Evolutionary conservation across 208 protist genomes (phyloP), one percentile per base, ranked within the genome.

Genomic region (Jaenimonas drosophilae): DNA sequence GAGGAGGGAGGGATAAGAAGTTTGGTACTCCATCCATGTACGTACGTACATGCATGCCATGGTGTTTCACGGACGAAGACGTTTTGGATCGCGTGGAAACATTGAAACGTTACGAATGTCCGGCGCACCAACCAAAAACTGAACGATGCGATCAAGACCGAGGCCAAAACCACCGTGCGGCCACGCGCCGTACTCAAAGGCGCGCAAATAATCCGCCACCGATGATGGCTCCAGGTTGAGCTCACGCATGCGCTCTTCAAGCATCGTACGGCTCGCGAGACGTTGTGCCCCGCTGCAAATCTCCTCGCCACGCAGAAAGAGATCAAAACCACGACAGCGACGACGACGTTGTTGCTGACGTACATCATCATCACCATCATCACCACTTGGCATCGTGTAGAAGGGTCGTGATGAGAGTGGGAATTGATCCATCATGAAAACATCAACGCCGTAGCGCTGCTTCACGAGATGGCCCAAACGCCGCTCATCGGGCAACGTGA

Each of bases 261-360:
- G 81, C 23, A 97, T 27, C 2, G 30, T 71, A 1, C 79, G 36
- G 49, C 98, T 80, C 65, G 99, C 96, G n/a, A 99, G 68, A 54
- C 98, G 90, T 79, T 99, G 98, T 7, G 98, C 97, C 2, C 98
- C 98, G 4, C 97, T 99, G 41, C 85, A 89, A 47, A 99, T 99
- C 76, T 99, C 98, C 69, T 99, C 95, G 25, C 97, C 98, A 40
- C 98, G 84, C 12, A 99, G 72, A 56, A 99, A 99, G 65, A 99
- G 65, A 78, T 99, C 98, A 74, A 98, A 99, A 2, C 21, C 38
- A 17, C 52, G 16, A 31, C 16, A 21, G 58, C 43, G 30, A 54
- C 6, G 20, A 11, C 20, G 14, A 9, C 38, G 16, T 9, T 16
- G 12, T 50, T 50, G 29, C 7, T 50, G 30, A 48, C 12, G 50